Evolutionary conservation across 305 asterid species (phyloP).

Genomic region (Solanum aculeatissimum): DNA sequence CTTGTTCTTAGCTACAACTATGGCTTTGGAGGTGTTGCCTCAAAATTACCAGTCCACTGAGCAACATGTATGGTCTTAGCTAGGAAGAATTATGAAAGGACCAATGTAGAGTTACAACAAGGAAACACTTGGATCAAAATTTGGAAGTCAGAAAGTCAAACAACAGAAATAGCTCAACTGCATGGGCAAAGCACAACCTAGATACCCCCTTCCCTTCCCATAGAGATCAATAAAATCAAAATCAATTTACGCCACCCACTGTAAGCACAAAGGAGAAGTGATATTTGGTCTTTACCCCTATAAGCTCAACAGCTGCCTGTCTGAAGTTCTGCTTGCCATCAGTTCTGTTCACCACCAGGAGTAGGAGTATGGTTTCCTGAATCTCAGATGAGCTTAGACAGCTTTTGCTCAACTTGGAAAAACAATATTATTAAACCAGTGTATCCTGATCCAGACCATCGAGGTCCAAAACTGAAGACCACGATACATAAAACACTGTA

Average conservation of each 20-base stretch:
- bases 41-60: neutral
- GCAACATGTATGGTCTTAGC: neutral
- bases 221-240: neutral
- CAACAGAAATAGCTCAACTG: neutral
- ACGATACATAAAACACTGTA: neutral
- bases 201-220: neutral
- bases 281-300: conserved; percentile 53
- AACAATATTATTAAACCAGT: neutral
- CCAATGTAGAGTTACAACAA: neutral
- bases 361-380: conserved; percentile 66
- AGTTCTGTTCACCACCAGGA: conserved; percentile 65
- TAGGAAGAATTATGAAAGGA: neutral
- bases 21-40: neutral
- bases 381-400: conserved; percentile 90
- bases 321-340: conserved; percentile 86
- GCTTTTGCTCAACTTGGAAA: conserved; percentile 68
- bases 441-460: neutral
- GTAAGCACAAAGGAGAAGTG: neutral
- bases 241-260: neutral
- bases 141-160: neutral
- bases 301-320: conserved; percentile 74
- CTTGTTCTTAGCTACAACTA: neutral
- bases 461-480: neutral
- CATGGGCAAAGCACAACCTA: neutral
- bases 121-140: neutral